phyloP scores from a whole-genome alignment of 1,284 basidiomycete genomes.

The Butyriboletus appendiculatus region DNA sequence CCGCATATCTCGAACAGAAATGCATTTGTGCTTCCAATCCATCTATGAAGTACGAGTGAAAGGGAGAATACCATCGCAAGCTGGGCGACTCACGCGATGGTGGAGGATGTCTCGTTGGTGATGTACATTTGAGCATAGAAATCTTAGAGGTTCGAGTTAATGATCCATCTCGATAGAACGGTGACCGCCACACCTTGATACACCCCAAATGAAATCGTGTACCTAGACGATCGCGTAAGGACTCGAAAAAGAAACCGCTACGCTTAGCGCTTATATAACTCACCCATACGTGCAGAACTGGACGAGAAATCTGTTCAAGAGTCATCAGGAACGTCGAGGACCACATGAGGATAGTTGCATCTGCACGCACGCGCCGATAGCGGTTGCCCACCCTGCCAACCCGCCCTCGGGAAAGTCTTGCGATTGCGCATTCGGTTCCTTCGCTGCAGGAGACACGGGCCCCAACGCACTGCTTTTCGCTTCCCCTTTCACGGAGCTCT shows the following conservation, averaged over 20 bases:
- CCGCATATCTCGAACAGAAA: conserved; percentile 42
- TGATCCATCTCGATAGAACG: neutral
- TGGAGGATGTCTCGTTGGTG: conserved; percentile 37
- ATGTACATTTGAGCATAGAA: conserved; percentile 40
- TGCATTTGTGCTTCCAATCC: conserved; percentile 53
- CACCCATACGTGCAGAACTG: conserved; percentile 43
- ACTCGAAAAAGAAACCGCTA: neutral
- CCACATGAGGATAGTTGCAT: neutral
- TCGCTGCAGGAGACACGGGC: neutral
- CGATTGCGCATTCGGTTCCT: neutral
- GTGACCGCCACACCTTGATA: conserved; percentile 40
- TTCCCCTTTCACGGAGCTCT: neutral
- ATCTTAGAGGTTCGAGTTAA: conserved; percentile 21
- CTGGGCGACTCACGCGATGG: conserved; percentile 37
- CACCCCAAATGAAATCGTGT: conserved; percentile 43
- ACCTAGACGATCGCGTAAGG: conserved; percentile 25
- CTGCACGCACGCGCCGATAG: conserved; percentile 28
- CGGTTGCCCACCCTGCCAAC: conserved; percentile 32
- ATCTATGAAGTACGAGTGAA: conserved; percentile 30
- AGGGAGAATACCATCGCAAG: neutral
- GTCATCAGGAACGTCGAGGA: neutral
- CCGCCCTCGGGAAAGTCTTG: conserved; percentile 31
- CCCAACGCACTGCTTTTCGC: neutral
- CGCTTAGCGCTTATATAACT: neutral
- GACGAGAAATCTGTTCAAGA: conserved; percentile 28